Percentiles rank a stretch among this genome's conserved stretches.
Evolutionary conservation across 108 stramenopile genomes (phyloP).

Genomic region (Pseudonitzschia pungens): DNA sequence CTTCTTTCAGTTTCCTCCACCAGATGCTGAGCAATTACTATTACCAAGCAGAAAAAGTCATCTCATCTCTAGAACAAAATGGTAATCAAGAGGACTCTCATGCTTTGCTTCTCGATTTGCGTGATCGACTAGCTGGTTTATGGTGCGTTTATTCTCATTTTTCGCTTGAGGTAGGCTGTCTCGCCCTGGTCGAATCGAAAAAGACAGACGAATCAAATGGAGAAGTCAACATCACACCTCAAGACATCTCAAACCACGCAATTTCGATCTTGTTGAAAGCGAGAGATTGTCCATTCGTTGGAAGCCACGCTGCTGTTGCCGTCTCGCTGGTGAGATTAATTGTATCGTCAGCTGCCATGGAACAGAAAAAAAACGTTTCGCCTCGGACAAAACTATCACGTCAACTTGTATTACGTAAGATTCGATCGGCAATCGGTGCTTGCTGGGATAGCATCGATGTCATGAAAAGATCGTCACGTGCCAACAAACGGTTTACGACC

Average conservation of each 20-base stretch:
- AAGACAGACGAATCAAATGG: neutral
- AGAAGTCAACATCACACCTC: neutral
- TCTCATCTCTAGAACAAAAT: neutral
- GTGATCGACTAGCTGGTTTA: conserved; percentile 13
- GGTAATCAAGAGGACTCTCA: neutral
- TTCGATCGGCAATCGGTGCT: conserved; percentile 6
- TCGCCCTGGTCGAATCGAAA: neutral
- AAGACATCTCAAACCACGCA: neutral
- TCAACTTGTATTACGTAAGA: neutral
- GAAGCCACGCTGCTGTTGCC: neutral
- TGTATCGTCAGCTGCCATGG: conserved; percentile 8
- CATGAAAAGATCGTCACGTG: neutral
- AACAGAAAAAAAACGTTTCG: neutral
- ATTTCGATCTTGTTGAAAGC: conserved; percentile 14
- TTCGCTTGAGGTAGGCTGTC: conserved; percentile 3
- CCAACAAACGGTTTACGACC: neutral
- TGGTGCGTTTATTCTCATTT: conserved; percentile 20
- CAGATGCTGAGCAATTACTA: neutral
- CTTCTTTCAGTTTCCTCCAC: conserved; percentile 5
- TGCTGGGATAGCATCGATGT: conserved; percentile 16
- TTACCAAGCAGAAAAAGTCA: neutral
- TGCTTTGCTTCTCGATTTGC: neutral
- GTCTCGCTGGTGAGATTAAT: conserved; percentile 11
- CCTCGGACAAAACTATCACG: neutral
- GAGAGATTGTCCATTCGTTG: conserved; percentile 14